phyloP scores from a whole-genome alignment of 768 basidiomycete species.

The Cantharellus anzutake region DNA sequence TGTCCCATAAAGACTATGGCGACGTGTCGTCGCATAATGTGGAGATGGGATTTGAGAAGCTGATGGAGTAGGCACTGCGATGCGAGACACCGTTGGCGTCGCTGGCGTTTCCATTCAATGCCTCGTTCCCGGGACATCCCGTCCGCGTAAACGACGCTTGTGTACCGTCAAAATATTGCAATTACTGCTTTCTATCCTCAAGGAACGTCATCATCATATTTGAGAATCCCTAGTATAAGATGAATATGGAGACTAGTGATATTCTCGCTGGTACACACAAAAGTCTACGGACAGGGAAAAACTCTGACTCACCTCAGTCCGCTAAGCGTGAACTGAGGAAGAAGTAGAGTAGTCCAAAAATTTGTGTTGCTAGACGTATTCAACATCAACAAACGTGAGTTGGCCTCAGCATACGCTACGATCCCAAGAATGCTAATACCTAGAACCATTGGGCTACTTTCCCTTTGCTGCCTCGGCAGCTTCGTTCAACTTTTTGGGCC shows the following conservation, averaged over 20 bases:
- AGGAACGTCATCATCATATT: too few relatives aligned
- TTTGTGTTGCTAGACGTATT: neutral
- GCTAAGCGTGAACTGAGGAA: too few relatives aligned
- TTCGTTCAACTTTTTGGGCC: conserved; percentile 47
- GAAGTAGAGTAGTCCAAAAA: neutral
- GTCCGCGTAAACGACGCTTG: neutral
- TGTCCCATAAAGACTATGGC: conserved; percentile 90
- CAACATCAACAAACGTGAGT: neutral
- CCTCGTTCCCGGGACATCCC: neutral
- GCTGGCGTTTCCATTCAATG: neutral
- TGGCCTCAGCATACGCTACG: too few relatives aligned
- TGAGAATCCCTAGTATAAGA: too few relatives aligned
- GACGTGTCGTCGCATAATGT: conserved; percentile 64
- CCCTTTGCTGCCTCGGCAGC: conserved; percentile 30
- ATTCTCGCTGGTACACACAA: too few relatives aligned
- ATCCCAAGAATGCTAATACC: too few relatives aligned
- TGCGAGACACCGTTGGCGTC: conserved; percentile 3
- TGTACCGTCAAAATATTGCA: too few relatives aligned
- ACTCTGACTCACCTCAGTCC: too few relatives aligned
- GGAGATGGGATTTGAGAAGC: conserved; percentile 28
- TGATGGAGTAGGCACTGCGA: conserved; percentile 3
- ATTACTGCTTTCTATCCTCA: too few relatives aligned
- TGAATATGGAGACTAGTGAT: too few relatives aligned
- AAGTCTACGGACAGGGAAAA: too few relatives aligned
- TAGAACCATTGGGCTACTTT: neutral